Conservation (phyloP, 2,329 filamentous ascomycete species). For the Paraphoma chrysanthemicola region DNA sequence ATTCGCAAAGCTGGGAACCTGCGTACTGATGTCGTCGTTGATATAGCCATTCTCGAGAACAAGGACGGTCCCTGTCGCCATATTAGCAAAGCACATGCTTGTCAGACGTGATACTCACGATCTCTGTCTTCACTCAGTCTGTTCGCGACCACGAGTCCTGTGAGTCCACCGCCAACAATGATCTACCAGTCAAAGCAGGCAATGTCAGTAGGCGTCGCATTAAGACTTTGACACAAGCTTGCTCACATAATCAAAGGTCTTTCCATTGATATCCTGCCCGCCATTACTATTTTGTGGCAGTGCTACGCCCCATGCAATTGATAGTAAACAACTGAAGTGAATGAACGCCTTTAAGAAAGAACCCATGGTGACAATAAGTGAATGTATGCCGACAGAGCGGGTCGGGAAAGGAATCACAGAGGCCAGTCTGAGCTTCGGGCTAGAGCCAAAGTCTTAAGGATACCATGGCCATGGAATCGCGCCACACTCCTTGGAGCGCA, state of each 20-base stretch:
- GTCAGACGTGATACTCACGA: constrained; percentile 12
- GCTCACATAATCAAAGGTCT: constrained; percentile 38
- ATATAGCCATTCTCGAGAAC: constrained; percentile 36
- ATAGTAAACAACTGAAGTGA: constrained; percentile 23
- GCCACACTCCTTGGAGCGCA: neutral
- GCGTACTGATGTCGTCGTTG: constrained; percentile 28
- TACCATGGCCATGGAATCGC: neutral
- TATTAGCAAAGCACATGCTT: constrained; percentile 1
- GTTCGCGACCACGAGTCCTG: constrained; percentile 39
- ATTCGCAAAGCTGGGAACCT: constrained; percentile 29
- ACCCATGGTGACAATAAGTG: constrained; percentile 4
- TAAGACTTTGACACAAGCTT: neutral
- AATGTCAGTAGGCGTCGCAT: too few species aligned
- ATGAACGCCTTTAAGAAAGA: constrained; percentile 9
- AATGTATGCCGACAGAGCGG: neutral
- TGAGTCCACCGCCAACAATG: constrained; percentile 39
- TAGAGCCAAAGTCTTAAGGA: neutral
- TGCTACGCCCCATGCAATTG: constrained; percentile 5
- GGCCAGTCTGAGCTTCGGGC: neutral
- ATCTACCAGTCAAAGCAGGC: neutral
- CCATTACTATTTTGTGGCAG: constrained; percentile 4
- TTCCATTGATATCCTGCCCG: constrained; percentile 17
- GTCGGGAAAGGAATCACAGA: neutral
- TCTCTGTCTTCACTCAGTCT: constrained; percentile 36
- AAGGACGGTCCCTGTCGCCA: constrained; percentile 27